Evolutionary conservation across 2,329 filamentous ascomycete genomes (phyloP), one percentile per base, ranked within the genome.

Genomic region (Fusarium neocosmosporiellum): DNA sequence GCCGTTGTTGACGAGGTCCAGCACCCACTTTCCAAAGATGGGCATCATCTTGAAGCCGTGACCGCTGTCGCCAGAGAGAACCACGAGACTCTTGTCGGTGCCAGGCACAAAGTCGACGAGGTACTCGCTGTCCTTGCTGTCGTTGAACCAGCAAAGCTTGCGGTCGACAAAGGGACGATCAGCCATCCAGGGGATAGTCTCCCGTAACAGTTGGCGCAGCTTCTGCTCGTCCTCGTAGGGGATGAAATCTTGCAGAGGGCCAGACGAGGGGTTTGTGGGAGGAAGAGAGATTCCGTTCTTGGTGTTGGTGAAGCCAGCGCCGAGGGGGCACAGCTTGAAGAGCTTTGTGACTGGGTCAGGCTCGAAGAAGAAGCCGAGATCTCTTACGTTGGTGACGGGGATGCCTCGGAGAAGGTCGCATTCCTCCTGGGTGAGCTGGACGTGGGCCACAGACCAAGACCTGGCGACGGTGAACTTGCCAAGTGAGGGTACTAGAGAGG

Each of bases 101-200:
- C 54, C 54, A 24, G 60, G 60, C 1, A 64, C 65, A 55, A 64
- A 67, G 43, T 67, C 65, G n/a, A 67, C 48, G 36, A 46, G 54
- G 24, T 65, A 67, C 24, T 67, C 55, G 7, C 54, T 65, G 31
- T 67, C 61, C 9, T 11, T n/a, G 11, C 60, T 64, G 34, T 67
- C 65, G 13, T 46, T 59, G 43, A 67, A 59, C 65, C 65, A 59
- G 27, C 65, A 64, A 43, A 67, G 24, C 54, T 67, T 65, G 37
- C 66, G 61, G 37, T 68, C 65, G 39, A 70, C 61, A 41, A 70
- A 65, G 2, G 65, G 68, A 9, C 65, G 68, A 16, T 68, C 65
- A 1, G 65, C 68, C 46, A 70, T 61, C 65, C 61, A 65, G 5
- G 68, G 61, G 4, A 70, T 33, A 1, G 65, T 70, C 61, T 70